phyloP scores from a whole-genome alignment of 495 filamentous ascomycete species.

The Xylona heveae region DNA sequence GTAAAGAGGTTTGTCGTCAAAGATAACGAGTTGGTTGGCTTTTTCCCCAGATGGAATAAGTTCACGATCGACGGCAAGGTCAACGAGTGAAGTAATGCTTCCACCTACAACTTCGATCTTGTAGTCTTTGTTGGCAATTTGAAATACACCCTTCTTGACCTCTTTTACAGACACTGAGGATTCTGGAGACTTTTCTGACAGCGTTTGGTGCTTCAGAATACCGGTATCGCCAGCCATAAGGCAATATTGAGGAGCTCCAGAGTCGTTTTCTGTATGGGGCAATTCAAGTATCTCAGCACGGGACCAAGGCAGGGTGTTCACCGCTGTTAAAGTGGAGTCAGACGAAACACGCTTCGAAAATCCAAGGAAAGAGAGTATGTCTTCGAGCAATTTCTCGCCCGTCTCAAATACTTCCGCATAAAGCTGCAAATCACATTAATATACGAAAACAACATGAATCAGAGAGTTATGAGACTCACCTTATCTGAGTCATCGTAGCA shows the following conservation, averaged over 20 bases:
- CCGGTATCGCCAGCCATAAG: too few relatives aligned
- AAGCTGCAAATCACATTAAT: conserved; percentile 23
- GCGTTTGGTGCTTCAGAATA: conserved; percentile 16
- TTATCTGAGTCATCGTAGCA: conserved; percentile 84
- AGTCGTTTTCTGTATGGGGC: too few relatives aligned
- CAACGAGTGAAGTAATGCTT: conserved; percentile 61
- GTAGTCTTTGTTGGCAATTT: conserved; percentile 55
- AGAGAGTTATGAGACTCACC: conserved; percentile 15
- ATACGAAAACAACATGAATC: too few relatives aligned
- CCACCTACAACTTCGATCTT: conserved; percentile 50
- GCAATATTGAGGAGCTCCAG: too few relatives aligned
- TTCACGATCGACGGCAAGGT: conserved; percentile 47
- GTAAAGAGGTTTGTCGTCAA: conserved; percentile 93
- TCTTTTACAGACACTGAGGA: conserved; percentile 40
- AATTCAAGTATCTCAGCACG: conserved; percentile 41
- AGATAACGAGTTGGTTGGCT: conserved; percentile 83
- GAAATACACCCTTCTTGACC: conserved; percentile 44
- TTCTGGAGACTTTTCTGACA: conserved; percentile 20
- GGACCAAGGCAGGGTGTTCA: conserved; percentile 75
- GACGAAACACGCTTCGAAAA: conserved; percentile 20
- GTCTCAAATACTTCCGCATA: conserved; percentile 68
- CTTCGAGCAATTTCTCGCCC: conserved; percentile 45
- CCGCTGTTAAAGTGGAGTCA: conserved; percentile 22
- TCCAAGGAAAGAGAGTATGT: conserved; percentile 45
- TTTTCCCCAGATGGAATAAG: conserved; percentile 57